A percentile compares a stretch with the other conserved stretches of the same genome.
These are phyloP conservation scores for Sungouiella blattae DNA, from an alignment of 805 yeast species.

Conservation along the genomic window DNA sequence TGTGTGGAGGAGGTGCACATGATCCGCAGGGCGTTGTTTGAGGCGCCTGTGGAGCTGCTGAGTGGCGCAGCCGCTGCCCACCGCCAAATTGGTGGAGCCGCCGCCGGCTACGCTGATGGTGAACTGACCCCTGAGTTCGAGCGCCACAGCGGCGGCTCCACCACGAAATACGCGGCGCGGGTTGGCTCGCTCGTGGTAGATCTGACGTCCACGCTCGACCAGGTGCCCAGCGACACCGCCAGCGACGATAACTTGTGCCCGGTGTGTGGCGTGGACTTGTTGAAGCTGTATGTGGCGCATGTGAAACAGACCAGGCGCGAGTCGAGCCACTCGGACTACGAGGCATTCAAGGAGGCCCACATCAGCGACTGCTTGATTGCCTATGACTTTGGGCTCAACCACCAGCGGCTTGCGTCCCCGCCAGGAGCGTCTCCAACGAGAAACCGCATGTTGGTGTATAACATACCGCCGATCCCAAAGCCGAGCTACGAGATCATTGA, in stretches of 20 bases:
- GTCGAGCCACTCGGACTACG: slow-evolving; percentile 21
- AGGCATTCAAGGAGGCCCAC: slow-evolving; percentile 56
- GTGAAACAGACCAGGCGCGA: slow-evolving; percentile 11
- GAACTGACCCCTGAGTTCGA: slow-evolving; percentile 3
- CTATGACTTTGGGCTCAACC: slow-evolving; percentile 59
- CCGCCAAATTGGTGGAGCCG: too few species aligned
- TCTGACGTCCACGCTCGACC: slow-evolving; percentile 17
- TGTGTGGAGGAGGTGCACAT: slow-evolving; percentile 55
- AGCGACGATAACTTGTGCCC: slow-evolving; percentile 40
- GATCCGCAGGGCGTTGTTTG: slow-evolving; percentile 19
- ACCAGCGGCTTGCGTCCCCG: slow-evolving; percentile 41
- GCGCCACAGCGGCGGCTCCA: slow-evolving; percentile 4
- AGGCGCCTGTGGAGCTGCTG: background rate
- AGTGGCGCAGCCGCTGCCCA: background rate
- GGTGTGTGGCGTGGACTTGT: slow-evolving; percentile 35
- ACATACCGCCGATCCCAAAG: slow-evolving; percentile 45
- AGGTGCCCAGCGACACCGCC: slow-evolving; percentile 20
- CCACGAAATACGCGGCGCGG: slow-evolving; percentile 18
- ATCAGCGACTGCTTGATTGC: slow-evolving; percentile 71
- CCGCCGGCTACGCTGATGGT: too few species aligned
- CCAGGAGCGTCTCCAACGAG: slow-evolving; percentile 28
- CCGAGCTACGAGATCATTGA: slow-evolving; percentile 35
- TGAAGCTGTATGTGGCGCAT: slow-evolving; percentile 17
- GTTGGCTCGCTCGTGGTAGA: slow-evolving; percentile 16
- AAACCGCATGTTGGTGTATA: slow-evolving; percentile 85